Evolutionary conservation across 2,329 filamentous ascomycete species (phyloP).

Genomic region (Apiospora sp.): DNA sequence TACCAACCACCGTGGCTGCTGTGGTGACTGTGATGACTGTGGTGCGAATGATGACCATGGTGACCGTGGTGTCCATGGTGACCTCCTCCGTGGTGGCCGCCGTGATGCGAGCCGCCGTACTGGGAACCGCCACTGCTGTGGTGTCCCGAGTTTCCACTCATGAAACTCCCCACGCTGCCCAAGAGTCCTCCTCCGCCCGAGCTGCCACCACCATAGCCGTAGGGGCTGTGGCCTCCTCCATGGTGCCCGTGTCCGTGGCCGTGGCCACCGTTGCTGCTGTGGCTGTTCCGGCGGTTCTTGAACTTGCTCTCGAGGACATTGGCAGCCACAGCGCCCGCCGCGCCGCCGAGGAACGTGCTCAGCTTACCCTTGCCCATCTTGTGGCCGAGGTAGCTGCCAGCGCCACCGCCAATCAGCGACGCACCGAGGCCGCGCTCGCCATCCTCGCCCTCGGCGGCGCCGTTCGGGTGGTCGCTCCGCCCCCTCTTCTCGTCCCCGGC

Average conservation of each 20-base stretch:
- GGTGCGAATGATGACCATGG: conserved; percentile 20
- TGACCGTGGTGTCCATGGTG: conserved; percentile 31
- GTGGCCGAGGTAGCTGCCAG: conserved; percentile 61
- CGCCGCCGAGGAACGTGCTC: conserved; percentile 59
- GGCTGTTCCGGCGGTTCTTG: conserved; percentile 34
- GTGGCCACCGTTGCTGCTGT: conserved; percentile 30
- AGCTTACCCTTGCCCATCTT: conserved; percentile 62
- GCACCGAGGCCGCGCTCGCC: conserved; percentile 63
- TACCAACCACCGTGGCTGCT: conserved; percentile 15
- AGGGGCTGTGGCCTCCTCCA: conserved; percentile 23
- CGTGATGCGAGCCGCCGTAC: conserved; percentile 29
- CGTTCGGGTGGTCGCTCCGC: conserved; percentile 28
- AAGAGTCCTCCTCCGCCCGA: conserved; percentile 32
- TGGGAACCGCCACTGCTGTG: conserved; percentile 27
- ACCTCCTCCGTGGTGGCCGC: conserved; percentile 31
- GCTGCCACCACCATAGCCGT: conserved; percentile 29
- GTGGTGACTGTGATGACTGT: conserved; percentile 10
- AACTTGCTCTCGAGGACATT: conserved; percentile 58
- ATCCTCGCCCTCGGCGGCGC: conserved; percentile 36
- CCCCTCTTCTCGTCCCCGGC: conserved; percentile 15
- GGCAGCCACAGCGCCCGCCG: conserved; percentile 63
- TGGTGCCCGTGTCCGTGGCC: conserved; percentile 30
- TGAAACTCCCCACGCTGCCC: conserved; percentile 34
- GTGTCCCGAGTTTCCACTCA: conserved; percentile 30
- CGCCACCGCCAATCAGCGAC: conserved; percentile 60